Evolutionary conservation across 2,329 filamentous ascomycete species (phyloP).

Genomic region (Stromatinia cepivora): DNA sequence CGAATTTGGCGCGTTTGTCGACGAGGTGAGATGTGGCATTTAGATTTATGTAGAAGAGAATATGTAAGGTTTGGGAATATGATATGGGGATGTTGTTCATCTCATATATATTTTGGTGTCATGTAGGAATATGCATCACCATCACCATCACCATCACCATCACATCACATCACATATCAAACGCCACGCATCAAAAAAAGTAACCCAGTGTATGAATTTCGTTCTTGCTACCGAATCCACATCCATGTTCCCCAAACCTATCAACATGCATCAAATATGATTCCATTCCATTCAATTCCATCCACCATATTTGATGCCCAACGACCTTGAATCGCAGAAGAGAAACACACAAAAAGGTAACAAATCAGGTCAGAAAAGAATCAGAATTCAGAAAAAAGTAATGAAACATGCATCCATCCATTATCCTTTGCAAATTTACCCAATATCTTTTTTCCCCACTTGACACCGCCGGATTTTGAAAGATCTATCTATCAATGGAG

Average conservation of each 20-base stretch:
- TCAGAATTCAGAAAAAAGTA: conserved; percentile 9
- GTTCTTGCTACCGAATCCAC: conserved; percentile 16
- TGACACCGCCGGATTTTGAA: conserved; percentile 27
- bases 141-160: not conserved
- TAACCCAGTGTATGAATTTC: conserved; percentile 1
- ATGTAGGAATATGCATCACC: not conserved
- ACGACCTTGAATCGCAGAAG: conserved; percentile 1
- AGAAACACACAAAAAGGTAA: conserved; percentile 1
- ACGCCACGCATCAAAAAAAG: not conserved
- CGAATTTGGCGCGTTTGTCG: not conserved
- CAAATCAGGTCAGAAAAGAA: not conserved
- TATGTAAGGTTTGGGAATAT: not conserved
- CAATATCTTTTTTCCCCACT: conserved; percentile 26
- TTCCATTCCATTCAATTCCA: not conserved
- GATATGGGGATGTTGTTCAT: not conserved
- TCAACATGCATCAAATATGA: conserved; percentile 14
- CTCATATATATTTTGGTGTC: not conserved
- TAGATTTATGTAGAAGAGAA: not conserved
- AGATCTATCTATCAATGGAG: conserved; percentile 23
- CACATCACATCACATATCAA: not conserved
- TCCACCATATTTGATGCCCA: not conserved
- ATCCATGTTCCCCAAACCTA: not conserved
- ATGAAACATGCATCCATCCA: conserved; percentile 17
- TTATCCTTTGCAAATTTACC: conserved; percentile 24
- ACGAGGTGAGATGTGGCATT: not conserved